Evolutionary conservation across 306 rosid species (phyloP), one percentile per base, ranked within the genome.

Genomic region (Prunus mume): DNA sequence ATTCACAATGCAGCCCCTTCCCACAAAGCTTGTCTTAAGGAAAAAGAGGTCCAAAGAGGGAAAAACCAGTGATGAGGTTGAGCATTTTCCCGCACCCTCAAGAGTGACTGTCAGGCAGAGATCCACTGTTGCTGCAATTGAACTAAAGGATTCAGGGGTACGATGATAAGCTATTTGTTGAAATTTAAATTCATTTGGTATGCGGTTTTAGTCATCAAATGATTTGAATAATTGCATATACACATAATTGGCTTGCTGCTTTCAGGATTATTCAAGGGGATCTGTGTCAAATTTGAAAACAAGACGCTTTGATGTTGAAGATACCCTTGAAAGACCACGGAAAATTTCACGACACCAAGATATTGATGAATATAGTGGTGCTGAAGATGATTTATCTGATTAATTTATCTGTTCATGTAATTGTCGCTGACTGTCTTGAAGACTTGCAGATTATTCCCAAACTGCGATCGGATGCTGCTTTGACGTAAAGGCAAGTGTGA

Each of bases 31-130:
- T 71, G 86, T 89, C 73, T 81, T 91, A 78, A 91, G 97, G 76
- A 92, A 96, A 78, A 96, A 96, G 90, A 90, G 97, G 86, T 87
- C 99, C 32, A 89, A 77, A 78, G 99, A 96, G 81, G 99, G 93
- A 73, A 88, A 95, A 87, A 83, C 93, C 14, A 83, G 69, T 20
- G 99, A 96, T 10, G 98, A 96, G 76, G 77, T 91, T 47, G 98
- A 92, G 74, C 98, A 96, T 85, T 91, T 88, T 82, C 97, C 97
- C 8, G 54, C 73, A 66, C 99, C 99, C 73, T 76, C 93, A 45
- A 88, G 82, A 82, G 96, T 96, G 73, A 91, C 97, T 1, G 91
- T 96, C 54, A 86, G 98, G 87, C 83, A 78, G 73, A 87, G 97
- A 79, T 49, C 98, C 46, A 91, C 78, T 9, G 96, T 86, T 78